These are phyloP conservation scores for Raffaelea ambrosiae DNA, from an alignment of 2,329 filamentous ascomycete species.

Conservation along the genomic window DNA sequence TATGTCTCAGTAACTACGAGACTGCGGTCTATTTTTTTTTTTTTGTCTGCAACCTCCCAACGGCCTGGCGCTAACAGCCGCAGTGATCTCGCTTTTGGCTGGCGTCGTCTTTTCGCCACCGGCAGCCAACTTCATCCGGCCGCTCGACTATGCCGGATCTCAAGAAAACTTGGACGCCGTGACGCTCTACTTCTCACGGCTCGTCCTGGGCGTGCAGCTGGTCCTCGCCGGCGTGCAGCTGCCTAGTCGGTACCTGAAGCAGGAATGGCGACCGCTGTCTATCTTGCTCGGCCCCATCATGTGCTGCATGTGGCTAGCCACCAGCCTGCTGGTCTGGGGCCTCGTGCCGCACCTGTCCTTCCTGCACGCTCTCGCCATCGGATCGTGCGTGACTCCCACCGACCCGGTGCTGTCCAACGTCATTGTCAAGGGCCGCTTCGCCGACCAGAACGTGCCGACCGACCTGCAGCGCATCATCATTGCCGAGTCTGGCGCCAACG, in stretches of 20 bases:
- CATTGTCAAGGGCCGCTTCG: constrained; percentile 73
- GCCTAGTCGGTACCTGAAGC: constrained; percentile 70
- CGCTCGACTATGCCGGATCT: constrained; percentile 61
- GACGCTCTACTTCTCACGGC: constrained; percentile 75
- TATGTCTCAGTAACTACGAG: constrained; percentile 39
- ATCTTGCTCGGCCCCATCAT: constrained; percentile 77
- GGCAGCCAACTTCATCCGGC: constrained; percentile 67
- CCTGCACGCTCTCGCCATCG: constrained; percentile 70
- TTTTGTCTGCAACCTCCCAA: not conserved
- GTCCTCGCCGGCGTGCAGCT: constrained; percentile 83
- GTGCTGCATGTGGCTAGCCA: constrained; percentile 77
- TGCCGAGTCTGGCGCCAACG: constrained; percentile 80
- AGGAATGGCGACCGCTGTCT: constrained; percentile 67
- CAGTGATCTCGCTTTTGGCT: constrained; percentile 75
- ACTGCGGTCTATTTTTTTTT: not conserved
- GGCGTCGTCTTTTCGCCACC: constrained; percentile 73
- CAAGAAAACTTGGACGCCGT: constrained; percentile 56
- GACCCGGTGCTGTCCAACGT: constrained; percentile 82
- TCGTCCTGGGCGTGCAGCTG: constrained; percentile 85
- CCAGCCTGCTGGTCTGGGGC: constrained; percentile 70
- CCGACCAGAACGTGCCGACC: constrained; percentile 79
- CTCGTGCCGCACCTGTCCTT: constrained; percentile 65
- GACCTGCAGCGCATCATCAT: constrained; percentile 73
- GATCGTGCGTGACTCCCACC: constrained; percentile 83
- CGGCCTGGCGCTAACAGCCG: not conserved